A percentile compares a stretch with the other conserved stretches of the same genome.
phyloP scores from a whole-genome alignment of 164 flowering plant genomes.

The Akebia trifoliata region DNA sequence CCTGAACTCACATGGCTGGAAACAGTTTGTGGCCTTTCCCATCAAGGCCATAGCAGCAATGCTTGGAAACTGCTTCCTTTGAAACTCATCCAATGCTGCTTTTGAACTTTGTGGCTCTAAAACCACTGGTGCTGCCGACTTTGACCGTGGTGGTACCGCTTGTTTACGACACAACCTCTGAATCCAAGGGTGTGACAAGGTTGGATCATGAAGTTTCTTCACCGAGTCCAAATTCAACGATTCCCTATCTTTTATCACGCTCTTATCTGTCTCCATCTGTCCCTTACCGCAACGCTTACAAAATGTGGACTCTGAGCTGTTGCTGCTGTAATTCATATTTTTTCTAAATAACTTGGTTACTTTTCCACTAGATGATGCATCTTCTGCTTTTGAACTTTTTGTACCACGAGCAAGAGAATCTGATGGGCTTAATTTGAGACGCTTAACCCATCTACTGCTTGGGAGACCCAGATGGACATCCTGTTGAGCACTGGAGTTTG shows the following conservation, averaged over 20 bases:
- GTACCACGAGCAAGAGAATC: conserved; percentile 39
- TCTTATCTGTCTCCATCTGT: conserved; percentile 14
- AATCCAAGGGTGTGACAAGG: conserved; percentile 63
- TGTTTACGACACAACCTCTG: conserved; percentile 51
- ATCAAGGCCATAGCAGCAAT: conserved; percentile 86
- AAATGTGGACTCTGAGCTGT: conserved; percentile 25
- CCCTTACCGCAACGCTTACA: conserved; percentile 23
- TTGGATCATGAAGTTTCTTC: conserved; percentile 22
- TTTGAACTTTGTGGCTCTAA: conserved; percentile 44
- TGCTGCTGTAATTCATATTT: conserved; percentile 21
- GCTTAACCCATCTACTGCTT: conserved; percentile 68
- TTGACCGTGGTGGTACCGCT: conserved; percentile 15
- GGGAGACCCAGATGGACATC: conserved; percentile 19
- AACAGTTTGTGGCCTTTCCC: conserved; percentile 74
- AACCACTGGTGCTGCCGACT: conserved; percentile 18
- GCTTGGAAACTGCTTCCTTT: conserved; percentile 67
- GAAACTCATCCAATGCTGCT: conserved; percentile 27
- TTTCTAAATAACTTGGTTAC: conserved; percentile 28
- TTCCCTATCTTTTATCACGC: conserved; percentile 13
- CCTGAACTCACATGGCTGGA: conserved; percentile 46
- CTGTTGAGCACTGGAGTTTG: conserved; percentile 16
- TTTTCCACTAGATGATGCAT: conserved; percentile 36
- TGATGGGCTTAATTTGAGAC: conserved; percentile 48
- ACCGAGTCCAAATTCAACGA: conserved; percentile 20
- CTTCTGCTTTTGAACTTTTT: conserved; percentile 36